Percentiles rank a stretch among this genome's conserved stretches.
Conservation (phyloP, 116 monocot genomes). For the Trichopus zeylanicus region DNA sequence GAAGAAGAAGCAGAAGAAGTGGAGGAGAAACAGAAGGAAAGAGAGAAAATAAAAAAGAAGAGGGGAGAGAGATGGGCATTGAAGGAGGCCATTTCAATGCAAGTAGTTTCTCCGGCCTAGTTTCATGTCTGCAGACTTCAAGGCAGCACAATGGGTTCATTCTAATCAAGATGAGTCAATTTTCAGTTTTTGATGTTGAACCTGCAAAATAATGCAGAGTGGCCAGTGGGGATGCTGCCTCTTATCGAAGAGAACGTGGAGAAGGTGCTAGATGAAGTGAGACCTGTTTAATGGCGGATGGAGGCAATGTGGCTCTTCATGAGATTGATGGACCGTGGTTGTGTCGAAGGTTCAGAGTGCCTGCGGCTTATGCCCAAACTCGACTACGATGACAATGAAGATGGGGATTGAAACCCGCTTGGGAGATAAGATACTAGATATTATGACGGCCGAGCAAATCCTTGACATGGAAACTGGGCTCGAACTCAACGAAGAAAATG, state of each 20-base stretch:
- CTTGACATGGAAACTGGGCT: no score
- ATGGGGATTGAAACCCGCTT: conserved; percentile 90
- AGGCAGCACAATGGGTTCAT: no score
- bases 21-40: no score
- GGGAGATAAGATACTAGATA: conserved; percentile 91
- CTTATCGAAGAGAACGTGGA: conserved; percentile 93
- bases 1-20: no score
- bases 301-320: conserved; percentile 85
- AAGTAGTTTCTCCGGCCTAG: neutral
- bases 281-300: conserved; percentile 94
- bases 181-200: no score
- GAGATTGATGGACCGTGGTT: conserved; percentile 93
- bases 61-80: no score
- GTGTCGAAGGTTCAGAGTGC: conserved; percentile 90
- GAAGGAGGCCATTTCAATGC: neutral
- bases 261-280: conserved; percentile 78
- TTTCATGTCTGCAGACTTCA: neutral
- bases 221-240: conserved; percentile 52
- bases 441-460: conserved; percentile 72
- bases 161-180: no score
- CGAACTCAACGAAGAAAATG: conserved; percentile 78
- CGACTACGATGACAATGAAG: conserved; percentile 91
- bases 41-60: no score
- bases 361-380: conserved; percentile 97
- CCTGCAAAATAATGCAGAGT: conserved; percentile 1